Percentiles rank a stretch among this genome's conserved stretches.
These are phyloP conservation scores for Suillus subaureus DNA, from an alignment of 768 basidiomycete species.

Conservation along the genomic window DNA sequence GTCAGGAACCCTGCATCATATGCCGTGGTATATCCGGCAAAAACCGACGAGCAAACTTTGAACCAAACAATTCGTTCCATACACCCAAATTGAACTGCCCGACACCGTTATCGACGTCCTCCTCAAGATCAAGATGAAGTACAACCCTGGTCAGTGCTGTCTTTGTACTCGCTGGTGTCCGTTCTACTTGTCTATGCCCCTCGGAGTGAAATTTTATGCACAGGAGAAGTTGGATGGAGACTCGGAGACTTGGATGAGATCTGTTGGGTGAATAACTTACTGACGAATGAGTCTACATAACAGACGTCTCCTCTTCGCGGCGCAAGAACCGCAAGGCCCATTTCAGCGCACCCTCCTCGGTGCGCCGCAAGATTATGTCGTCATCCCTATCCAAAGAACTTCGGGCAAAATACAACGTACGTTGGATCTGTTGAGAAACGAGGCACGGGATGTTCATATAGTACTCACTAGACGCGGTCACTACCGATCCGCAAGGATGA, in stretches of 20 bases:
- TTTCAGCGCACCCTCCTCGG: slow-evolving; percentile 92
- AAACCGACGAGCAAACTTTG: slow-evolving; percentile 28
- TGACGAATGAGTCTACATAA: slow-evolving; percentile 30
- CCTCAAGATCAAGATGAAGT: slow-evolving; percentile 79
- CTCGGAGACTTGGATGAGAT: slow-evolving; percentile 44
- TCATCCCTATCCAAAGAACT: slow-evolving; percentile 95
- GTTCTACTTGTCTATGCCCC: slow-evolving; percentile 21
- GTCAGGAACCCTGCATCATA: background rate
- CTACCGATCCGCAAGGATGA: slow-evolving; percentile 97
- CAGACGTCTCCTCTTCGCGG: slow-evolving; percentile 89
- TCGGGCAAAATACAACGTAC: slow-evolving; percentile 86
- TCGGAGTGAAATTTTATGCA: slow-evolving; percentile 30
- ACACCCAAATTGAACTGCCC: slow-evolving; percentile 29
- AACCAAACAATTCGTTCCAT: slow-evolving; percentile 38
- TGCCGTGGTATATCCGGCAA: slow-evolving; percentile 21
- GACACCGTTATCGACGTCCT: slow-evolving; percentile 58
- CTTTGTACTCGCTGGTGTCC: slow-evolving; percentile 20
- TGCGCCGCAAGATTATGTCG: slow-evolving; percentile 98
- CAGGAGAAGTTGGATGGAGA: slow-evolving; percentile 57
- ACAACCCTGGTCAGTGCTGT: slow-evolving; percentile 73
- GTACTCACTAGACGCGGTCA: slow-evolving; percentile 68
- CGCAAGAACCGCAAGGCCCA: slow-evolving; percentile 99
- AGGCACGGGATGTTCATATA: background rate
- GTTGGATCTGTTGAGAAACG: slow-evolving; percentile 30
- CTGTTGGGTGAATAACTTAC: slow-evolving; percentile 25